Evolutionary conservation across 2,329 filamentous ascomycete genomes (phyloP), one percentile per base, ranked within the genome.

Genomic region (Neonectria punicea): DNA sequence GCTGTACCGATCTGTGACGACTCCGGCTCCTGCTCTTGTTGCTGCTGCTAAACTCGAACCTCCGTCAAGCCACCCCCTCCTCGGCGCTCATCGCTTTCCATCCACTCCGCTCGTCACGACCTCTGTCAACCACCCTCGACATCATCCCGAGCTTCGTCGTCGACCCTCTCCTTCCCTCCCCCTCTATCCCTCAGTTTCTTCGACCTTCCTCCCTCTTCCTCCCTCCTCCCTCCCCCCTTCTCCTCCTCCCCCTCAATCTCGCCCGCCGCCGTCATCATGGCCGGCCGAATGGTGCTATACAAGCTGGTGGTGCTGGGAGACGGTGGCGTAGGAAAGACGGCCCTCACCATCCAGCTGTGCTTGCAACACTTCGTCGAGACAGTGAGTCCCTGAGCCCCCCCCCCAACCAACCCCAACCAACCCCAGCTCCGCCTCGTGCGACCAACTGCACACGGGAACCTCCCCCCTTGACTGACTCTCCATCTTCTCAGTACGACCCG

Each of bases 361-460:
- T 84, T 98, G 77, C 97, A 98, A 82, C 96, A 99, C 82, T 99
- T 99, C 80, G 94, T 98, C 76, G 95, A 98, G 84, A 98, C 94
- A 67, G 88, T 90, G 82, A 82, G 88, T 84, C 65, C 46, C 39
- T 43, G 39, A 43, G n/a, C n/a, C 16, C 39, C 43, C 47, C n/a
- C n/a, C n/a, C 28, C 57, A 47, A 43, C 39, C 44, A 57, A 41
- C 53, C 41, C 28, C 57, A 47, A 43, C 39, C 44, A 57, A 41
- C 53, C 41, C 58, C 64, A 50, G 49, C 43, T 34, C 25, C 18
- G 30, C 53, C 53, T 47, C 36, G 22, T 30, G 49, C 43, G 53
- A 53, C 55, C 41, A 11, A 53, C 58, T 64, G 53, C 51, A 25
- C 61, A 47, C 63, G 50, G 34, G 54, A 57, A 30, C 20, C 63